A percentile compares a stretch with the other conserved stretches of the same genome.
Evolutionary conservation across 805 yeast species (phyloP).

Genomic region (Debaryomyces prosopidis): DNA sequence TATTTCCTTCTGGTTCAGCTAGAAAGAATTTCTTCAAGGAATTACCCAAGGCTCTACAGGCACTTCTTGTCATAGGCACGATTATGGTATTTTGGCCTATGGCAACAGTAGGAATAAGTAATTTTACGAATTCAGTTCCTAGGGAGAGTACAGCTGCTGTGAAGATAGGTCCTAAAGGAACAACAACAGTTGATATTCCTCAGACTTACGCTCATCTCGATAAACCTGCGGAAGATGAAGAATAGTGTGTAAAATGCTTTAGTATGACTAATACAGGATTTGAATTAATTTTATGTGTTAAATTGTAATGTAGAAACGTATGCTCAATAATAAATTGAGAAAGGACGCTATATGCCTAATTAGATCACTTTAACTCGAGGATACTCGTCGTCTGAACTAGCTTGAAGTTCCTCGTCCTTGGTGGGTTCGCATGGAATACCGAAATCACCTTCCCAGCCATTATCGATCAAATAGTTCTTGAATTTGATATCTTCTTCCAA

Average conservation of each 20-base stretch:
- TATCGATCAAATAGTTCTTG: constrained; percentile 53
- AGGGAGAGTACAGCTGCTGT: constrained; percentile 11
- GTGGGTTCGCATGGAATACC: constrained; percentile 29
- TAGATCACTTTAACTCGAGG: too few relatives aligned
- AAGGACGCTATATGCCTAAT: too few relatives aligned
- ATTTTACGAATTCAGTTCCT: constrained; percentile 9
- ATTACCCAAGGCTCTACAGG: constrained; percentile 8
- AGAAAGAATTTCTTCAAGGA: constrained; percentile 5
- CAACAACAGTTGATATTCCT: constrained; percentile 10
- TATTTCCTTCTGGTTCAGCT: constrained; percentile 12
- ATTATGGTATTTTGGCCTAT: constrained; percentile 13
- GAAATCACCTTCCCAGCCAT: constrained; percentile 60
- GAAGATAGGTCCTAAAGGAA: constrained; percentile 6
- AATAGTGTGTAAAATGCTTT: neutral
- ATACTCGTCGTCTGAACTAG: neutral
- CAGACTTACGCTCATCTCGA: constrained; percentile 11
- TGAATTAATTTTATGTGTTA: too few relatives aligned
- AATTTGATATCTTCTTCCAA: constrained; percentile 63
- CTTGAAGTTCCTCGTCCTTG: constrained; percentile 9
- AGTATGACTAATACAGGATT: too few relatives aligned
- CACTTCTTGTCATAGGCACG: constrained; percentile 5
- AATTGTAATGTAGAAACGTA: too few relatives aligned
- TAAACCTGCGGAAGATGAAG: constrained; percentile 5
- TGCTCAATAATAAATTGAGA: too few relatives aligned
- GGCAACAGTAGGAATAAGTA: constrained; percentile 5